Base-by-base conservation (phyloP, 2,329 filamentous ascomycete species). In the Proliferodiscus dingleyae region DNA sequence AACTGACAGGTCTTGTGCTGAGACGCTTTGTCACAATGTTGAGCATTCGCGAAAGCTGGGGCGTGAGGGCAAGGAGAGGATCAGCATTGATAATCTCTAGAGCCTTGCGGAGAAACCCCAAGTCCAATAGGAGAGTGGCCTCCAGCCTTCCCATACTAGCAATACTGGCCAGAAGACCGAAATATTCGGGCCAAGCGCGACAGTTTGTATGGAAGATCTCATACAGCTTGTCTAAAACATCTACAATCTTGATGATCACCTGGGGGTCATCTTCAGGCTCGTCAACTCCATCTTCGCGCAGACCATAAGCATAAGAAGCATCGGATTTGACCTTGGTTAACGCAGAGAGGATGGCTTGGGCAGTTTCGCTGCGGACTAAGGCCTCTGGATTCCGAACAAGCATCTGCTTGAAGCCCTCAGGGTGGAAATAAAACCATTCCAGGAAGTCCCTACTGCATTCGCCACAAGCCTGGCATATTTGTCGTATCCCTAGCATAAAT, bases 171-270 rank as follows among this genome's bases (percentile, higher is more conserved):
- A 90, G 70, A n/a, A 85, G 73, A 10, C 77, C 75, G 60, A 91
- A 91, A 47, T 84, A 83, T 57, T 91, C 86, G 33, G 82, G 78
- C 87, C 87, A 93, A 3, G 85, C 77, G 46, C 81, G 77, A 22
- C 80, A 68, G 37, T 75, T 70, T 2, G 69, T 64, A 49, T 87
- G 80, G 46, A 89, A 80, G n/a, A 66, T 69, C 3, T 74, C 67
- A 77, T 80, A 88, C 3, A 87, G 63, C 18, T 71, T 63, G 23
- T 71, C 67, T 40, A 89, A 70, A 18, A 79, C 66, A 15, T 59
- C 55, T 32, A 81, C 43, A 22, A 61, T 37, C 5, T 51, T 57
- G 11, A 58, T 41, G 10, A 58, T 47, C 4, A 58, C 37, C 23
- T 57, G 59, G 19, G 66, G 60, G 15, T 65, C 59, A 2, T 66